Evolutionary conservation across 495 filamentous ascomycete species (phyloP), one percentile per base, ranked within the genome.

Genomic region (Aspergillus bertholletiae): DNA sequence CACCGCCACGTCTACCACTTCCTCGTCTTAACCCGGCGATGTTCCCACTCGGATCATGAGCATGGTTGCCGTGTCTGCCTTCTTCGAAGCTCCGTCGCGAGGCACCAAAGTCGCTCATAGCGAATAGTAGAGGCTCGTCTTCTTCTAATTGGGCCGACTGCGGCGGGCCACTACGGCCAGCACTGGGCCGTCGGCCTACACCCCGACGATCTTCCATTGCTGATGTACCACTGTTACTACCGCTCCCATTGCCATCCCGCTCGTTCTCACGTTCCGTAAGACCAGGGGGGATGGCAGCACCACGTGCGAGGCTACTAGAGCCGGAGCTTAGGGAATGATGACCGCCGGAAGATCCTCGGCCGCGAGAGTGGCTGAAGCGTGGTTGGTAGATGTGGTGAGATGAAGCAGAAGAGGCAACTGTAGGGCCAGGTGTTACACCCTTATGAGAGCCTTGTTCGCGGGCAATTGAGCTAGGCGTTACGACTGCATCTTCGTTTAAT

Each of bases 81-180:
- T 91, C 89, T 61, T 92, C 90, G 17, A 91, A 69, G 58, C 90
- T 92, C 51, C 88, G 79, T 47, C 88, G 80, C 13, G 82, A 84
- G 17, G 68, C 72, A 6, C 83, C 86, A 55, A 94, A 82, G 61
- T 96, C 90, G 53, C 88, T 92, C 88, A 96, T 92, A 37, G 88
- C 87, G 63, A 96, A 96, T 17, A 95, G 71, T 9, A 96, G 70
- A 23, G 87, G 87, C 68, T 96, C 91, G 17, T 92, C 90, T 51
- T 95, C 90, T 41, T 80, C 76, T 26, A 69, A 65, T 12, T 58
- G 56, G 2, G 63, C 58, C 41, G 65, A 57, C 20, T 72, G 68
- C 1, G 73, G 68, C 26, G 74, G 68, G 2, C 59, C 54, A 3
- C 66, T 57, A 11, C 74, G 71, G 41, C 66, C 66, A 20, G 58